Evolutionary conservation across 106 monocot genomes (phyloP).

Genomic region (Allium sativum): DNA sequence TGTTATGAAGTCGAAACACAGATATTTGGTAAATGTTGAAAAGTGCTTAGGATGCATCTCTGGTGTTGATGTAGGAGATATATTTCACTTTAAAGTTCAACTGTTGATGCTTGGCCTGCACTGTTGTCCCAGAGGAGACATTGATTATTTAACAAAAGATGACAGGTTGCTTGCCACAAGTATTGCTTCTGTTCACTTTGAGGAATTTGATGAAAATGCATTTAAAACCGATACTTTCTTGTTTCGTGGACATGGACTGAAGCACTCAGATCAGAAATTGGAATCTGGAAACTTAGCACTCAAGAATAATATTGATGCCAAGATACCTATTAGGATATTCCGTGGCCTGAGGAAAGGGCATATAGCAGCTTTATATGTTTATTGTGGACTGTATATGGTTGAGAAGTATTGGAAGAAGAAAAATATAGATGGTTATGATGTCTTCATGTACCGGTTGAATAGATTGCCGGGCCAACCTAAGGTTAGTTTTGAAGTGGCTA

Average conservation of each 20-base stretch:
- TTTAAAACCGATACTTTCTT: constrained; percentile 29
- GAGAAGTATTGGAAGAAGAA: constrained; percentile 33
- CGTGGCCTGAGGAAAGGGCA: constrained; percentile 16
- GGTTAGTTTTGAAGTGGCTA: constrained; percentile 19
- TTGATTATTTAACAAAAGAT: constrained; percentile 22
- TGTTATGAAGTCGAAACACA: constrained; percentile 19
- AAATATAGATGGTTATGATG: constrained; percentile 28
- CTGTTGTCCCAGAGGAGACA: constrained; percentile 32
- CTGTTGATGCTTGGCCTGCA: constrained; percentile 41
- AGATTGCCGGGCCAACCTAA: constrained; percentile 41
- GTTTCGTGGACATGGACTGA: constrained; percentile 38
- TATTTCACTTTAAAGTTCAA: constrained; percentile 43
- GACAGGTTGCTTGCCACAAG: constrained; percentile 28
- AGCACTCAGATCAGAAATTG: constrained; percentile 38
- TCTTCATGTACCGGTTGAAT: constrained; percentile 36
- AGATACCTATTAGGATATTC: constrained; percentile 44
- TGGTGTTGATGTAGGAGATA: constrained; percentile 52
- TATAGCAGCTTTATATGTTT: constrained; percentile 36
- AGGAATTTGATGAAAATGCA: constrained; percentile 22
- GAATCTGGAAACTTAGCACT: constrained; percentile 46
- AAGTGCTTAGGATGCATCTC: constrained; percentile 30
- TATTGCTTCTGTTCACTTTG: constrained; percentile 21
- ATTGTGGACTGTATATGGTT: constrained; percentile 52
- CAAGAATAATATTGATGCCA: constrained; percentile 43
- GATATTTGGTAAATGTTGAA: not conserved